Evolutionary conservation across 257 asterid genomes (phyloP), one percentile per base, ranked within the genome.

Genomic region (Fraxinus quadrangulata): DNA sequence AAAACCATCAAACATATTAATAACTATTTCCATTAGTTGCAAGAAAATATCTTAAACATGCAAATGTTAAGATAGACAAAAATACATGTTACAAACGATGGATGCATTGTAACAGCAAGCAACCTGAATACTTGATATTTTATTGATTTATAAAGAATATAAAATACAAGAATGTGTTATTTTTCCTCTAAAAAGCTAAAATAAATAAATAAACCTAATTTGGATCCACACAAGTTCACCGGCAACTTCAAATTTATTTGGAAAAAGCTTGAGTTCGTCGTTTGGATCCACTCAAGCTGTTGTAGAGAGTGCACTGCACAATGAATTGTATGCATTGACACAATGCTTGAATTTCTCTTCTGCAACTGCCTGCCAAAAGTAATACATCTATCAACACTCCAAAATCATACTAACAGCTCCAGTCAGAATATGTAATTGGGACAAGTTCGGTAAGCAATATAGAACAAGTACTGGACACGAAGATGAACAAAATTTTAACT

Each of bases 301-400:
- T 42, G 86, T 33, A 1, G 93, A 85, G 76, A 89, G 82, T 42
- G 88, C 86, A 40, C 21, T 77, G 87, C 94, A 92, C 75, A 94
- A 79, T 37, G 96, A 92, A 49, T 90, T 88, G 90, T 94, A 94
- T 23, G 97, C 98, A 67, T 82, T 79, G 16, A 81, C 96, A 69
- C 98, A 94, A 14, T 72, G 81, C 85, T 94, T 92, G 78, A 94
- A 94, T 83, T 86, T 90, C 88, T 90, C 97, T 83, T 87, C 93
- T 45, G 96, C 97, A 23, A 70, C 86, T 67, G 83, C 92, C 98
- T 94, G 92, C 73, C 80, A 34, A 77, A 59, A 75, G 28, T 51
- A 40, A 1, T 11, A 42, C 33, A 75, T 1, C 45, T 14, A 21
- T 72, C 19, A 61, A 56, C 12, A 47, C 14, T 68, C 72, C 73